phyloP scores from a whole-genome alignment of 2,329 filamentous ascomycete genomes.

The Tolypocladium tundrense region DNA sequence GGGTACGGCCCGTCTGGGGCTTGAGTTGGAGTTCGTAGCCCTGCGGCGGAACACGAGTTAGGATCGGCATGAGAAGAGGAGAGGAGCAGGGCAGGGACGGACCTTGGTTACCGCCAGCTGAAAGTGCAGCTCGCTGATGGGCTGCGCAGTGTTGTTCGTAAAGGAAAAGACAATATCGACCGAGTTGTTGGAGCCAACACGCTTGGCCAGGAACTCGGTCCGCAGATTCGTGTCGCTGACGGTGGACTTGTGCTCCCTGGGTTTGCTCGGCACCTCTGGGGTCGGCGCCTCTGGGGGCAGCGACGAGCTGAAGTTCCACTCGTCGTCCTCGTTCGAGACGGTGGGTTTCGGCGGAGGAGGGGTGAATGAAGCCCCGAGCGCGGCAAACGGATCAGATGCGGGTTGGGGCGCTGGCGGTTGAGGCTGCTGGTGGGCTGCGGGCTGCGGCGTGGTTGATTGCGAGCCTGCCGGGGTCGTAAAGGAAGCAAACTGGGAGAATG shows the following conservation, averaged over 20 bases:
- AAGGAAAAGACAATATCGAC: constrained; percentile 71
- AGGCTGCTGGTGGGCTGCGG: constrained; percentile 34
- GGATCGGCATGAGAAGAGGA: background rate
- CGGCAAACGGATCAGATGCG: constrained; percentile 41
- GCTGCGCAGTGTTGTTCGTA: constrained; percentile 65
- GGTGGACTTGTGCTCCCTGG: constrained; percentile 51
- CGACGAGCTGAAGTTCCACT: constrained; percentile 88
- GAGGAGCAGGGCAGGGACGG: background rate
- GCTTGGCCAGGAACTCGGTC: constrained; percentile 62
- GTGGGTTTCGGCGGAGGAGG: constrained; percentile 14
- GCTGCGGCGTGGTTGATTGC: constrained; percentile 43
- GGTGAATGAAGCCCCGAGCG: constrained; percentile 25
- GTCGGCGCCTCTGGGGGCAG: constrained; percentile 50
- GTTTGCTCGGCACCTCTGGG: constrained; percentile 38
- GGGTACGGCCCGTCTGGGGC: constrained; percentile 71
- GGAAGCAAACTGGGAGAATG: constrained; percentile 44
- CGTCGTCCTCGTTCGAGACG: constrained; percentile 59
- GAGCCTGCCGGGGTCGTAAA: constrained; percentile 43
- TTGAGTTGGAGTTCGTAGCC: constrained; percentile 72
- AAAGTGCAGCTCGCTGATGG: constrained; percentile 73
- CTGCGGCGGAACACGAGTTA: constrained; percentile 29
- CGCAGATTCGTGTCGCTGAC: constrained; percentile 62
- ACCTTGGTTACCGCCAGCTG: constrained; percentile 93
- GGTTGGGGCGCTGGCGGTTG: constrained; percentile 29
- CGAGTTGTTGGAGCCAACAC: constrained; percentile 41